Evolutionary conservation across 495 filamentous ascomycete genomes (phyloP).

Genomic region (Immersiella caudata): DNA sequence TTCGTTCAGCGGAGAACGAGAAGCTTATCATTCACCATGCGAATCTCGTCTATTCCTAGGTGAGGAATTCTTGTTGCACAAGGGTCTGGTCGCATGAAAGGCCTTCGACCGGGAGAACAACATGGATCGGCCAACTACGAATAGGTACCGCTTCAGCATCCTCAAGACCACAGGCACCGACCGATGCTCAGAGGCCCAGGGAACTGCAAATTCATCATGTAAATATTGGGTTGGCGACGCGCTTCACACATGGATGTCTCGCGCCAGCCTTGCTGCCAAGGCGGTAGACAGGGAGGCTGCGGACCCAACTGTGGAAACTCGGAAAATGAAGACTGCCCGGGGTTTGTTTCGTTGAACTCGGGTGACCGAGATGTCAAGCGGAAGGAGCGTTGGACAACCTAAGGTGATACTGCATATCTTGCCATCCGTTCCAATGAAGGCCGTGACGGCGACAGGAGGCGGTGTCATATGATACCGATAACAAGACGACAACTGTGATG

Average conservation of each 20-base stretch:
- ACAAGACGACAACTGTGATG: neutral
- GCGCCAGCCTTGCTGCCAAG: neutral
- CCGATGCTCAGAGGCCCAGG: too few species aligned
- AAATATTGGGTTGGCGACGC: slow-evolving; percentile 8
- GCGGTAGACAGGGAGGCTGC: neutral
- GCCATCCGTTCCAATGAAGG: neutral
- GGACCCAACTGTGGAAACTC: neutral
- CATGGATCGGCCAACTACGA: neutral
- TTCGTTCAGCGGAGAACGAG: neutral
- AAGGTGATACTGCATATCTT: neutral
- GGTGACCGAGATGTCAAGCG: neutral
- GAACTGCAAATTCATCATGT: too few species aligned
- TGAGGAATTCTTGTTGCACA: neutral
- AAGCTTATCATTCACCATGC: neutral
- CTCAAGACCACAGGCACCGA: too few species aligned
- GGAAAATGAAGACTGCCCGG: neutral
- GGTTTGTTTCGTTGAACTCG: neutral
- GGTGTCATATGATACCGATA: slow-evolving; percentile 1
- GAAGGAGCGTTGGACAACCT: neutral
- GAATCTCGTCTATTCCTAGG: neutral
- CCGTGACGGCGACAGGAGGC: neutral
- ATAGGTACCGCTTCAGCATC: neutral
- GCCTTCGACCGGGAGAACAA: neutral
- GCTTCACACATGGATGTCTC: neutral
- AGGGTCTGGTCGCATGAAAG: neutral